Percentiles rank a stretch among this genome's conserved stretches.
Conservation (phyloP, 108 stramenopile genomes). For the Epipyxis sp. region DNA sequence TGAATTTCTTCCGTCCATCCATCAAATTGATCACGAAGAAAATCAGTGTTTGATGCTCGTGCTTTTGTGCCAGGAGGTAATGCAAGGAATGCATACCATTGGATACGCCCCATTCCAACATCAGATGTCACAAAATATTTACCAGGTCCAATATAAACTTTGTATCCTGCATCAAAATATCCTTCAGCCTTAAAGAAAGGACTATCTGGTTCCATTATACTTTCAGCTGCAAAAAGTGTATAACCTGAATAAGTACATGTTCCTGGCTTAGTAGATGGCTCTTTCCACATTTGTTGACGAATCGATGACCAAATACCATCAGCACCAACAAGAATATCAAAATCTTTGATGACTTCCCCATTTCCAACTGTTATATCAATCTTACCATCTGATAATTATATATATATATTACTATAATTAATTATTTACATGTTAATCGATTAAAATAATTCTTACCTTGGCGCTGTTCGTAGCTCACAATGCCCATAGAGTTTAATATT, state of each 20-base stretch:
- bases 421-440: too few relatives aligned
- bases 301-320: constrained; percentile 95
- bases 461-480: constrained; percentile 21
- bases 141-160: constrained; percentile 93
- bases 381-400: constrained; percentile 14
- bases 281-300: constrained; percentile 88
- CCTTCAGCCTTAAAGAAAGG: constrained; percentile 60
- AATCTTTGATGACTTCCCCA: constrained; percentile 49
- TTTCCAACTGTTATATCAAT: constrained; percentile 54
- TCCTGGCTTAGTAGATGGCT: constrained; percentile 69
- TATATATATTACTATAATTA: too few relatives aligned
- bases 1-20: constrained; percentile 89
- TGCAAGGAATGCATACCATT: constrained; percentile 97
- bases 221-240: constrained; percentile 92
- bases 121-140: constrained; percentile 93
- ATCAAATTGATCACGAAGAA: constrained; percentile 68
- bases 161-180: constrained; percentile 74
- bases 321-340: constrained; percentile 79
- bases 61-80: constrained; percentile 86
- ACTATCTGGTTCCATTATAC: constrained; percentile 57
- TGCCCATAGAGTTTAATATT: constrained; percentile 31
- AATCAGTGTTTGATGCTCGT: constrained; percentile 65
- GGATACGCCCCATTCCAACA: constrained; percentile 89
- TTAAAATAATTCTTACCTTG: too few relatives aligned
- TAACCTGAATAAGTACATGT: constrained; percentile 85